Evolutionary conservation across 2,329 filamentous ascomycete species (phyloP), one percentile per base, ranked within the genome.

Genomic region (Emergomyces africanus): DNA sequence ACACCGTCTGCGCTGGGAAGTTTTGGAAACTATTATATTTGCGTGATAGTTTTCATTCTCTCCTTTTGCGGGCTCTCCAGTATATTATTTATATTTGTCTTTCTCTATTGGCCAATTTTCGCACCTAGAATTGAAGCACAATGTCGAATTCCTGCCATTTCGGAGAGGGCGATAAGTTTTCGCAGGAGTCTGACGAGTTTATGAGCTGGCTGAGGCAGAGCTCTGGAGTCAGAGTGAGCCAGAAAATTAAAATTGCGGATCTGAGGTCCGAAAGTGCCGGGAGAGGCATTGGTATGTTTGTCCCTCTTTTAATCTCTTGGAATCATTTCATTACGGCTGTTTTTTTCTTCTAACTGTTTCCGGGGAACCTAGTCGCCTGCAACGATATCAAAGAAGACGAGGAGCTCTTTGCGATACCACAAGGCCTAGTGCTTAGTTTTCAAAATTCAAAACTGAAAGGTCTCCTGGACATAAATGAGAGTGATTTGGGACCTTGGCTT

Each of bases 351-450:
- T 60, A 56, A 66, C 56, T n/a, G 42, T 57, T 54, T 33, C 51
- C 41, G 50, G 33, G 25, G 20, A n/a, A n/a, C n/a, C n/a, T n/a
- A 92, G 88, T 95, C 66, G 88, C 90, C 30, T 80, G 75, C 25
- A 71, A 79, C 60, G 82, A 89, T 62, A 89, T 96, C 58, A 74
- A 78, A 20, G 81, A 87, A 65, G 88, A 90, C 61, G 88, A 89
- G 59, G 81, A 86, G 54, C 80, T 95, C 49, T 95, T 95, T 76
- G 85, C 83, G 53, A 88, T 95, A 62, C 89, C 90, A 2, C 83
- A 88, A 62, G 74, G 77, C 53, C 77, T 81, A 55, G 85, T 95
- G 63, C 82, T 96, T 68, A 88, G 82, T 65, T 77, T 82, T 25
- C 80, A 86, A 68, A 95, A 87, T 46, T 94, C 89, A 0, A 78